Conservation (phyloP, 2,329 filamentous ascomycete genomes). For the Epicoccum nigrum region DNA sequence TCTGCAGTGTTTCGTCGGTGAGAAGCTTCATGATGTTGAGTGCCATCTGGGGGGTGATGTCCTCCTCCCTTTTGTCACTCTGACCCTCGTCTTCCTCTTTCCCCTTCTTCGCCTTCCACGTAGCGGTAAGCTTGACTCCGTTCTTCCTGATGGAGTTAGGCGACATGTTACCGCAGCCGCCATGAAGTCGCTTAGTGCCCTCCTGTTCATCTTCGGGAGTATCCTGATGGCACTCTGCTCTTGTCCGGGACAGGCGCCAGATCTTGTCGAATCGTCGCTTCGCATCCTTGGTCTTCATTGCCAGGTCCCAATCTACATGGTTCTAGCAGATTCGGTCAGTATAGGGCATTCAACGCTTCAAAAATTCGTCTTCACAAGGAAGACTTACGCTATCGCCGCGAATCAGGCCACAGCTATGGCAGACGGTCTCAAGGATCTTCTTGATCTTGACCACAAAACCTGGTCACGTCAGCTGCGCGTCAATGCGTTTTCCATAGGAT, state of each 20-base stretch:
- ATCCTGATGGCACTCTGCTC: slow-evolving; percentile 82
- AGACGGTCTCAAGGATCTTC: slow-evolving; percentile 98
- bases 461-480: slow-evolving; percentile 38
- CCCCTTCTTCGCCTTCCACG: slow-evolving; percentile 74
- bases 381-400: slow-evolving; percentile 97
- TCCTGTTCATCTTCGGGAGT: slow-evolving; percentile 66
- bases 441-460: slow-evolving; percentile 99
- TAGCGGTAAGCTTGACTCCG: slow-evolving; percentile 80
- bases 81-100: slow-evolving; percentile 74
- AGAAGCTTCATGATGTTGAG: slow-evolving; percentile 88
- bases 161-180: slow-evolving; percentile 90
- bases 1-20: slow-evolving; percentile 76
- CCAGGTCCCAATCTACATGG: slow-evolving; percentile 81
- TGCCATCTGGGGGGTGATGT: slow-evolving; percentile 82
- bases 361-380: slow-evolving; percentile 61
- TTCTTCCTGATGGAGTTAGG: slow-evolving; percentile 82
- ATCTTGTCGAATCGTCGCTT: slow-evolving; percentile 94
- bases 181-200: slow-evolving; percentile 63
- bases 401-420: slow-evolving; percentile 98
- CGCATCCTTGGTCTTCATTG: slow-evolving; percentile 83
- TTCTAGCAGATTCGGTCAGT: slow-evolving; percentile 65
- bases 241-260: slow-evolving; percentile 90
- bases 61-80: slow-evolving; percentile 73
- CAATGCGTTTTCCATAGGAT: slow-evolving; percentile 23
- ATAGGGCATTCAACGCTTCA: slow-evolving; percentile 54